A percentile compares a stretch with the other conserved stretches of the same genome.
Evolutionary conservation across 2,329 filamentous ascomycete genomes (phyloP).

Genomic region (Colletotrichum chlorophyti): DNA sequence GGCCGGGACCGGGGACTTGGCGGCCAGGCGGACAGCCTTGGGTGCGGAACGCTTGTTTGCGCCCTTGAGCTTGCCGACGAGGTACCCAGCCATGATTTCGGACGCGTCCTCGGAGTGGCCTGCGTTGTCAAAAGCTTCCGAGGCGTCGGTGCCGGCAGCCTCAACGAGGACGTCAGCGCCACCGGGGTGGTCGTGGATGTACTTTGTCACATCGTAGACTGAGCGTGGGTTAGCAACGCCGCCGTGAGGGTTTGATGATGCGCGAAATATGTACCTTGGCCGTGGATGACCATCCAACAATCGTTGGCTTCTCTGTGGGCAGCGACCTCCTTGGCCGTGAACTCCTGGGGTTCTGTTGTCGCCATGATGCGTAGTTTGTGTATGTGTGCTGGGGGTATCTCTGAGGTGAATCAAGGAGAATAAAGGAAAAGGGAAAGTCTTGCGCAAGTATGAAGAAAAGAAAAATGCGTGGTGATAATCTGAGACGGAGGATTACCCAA

Average conservation of each 20-base stretch:
- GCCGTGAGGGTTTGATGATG: not conserved
- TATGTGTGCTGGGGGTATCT: constrained; percentile 1
- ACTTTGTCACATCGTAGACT: constrained; percentile 67
- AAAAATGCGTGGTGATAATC: too few relatives aligned
- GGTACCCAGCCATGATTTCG: constrained; percentile 48
- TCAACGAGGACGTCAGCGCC: constrained; percentile 81
- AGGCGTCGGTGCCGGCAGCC: constrained; percentile 78
- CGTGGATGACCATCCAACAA: constrained; percentile 62
- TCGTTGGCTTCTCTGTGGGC: constrained; percentile 55
- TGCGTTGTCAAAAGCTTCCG: constrained; percentile 82
- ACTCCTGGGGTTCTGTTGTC: constrained; percentile 33
- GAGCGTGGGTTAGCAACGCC: not conserved
- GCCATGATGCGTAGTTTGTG: constrained; percentile 13
- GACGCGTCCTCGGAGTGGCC: constrained; percentile 74
- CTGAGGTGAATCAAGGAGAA: not conserved
- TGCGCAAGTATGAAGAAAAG: too few relatives aligned
- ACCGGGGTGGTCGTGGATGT: constrained; percentile 69
- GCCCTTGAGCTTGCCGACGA: constrained; percentile 46
- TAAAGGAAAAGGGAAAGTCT: not conserved
- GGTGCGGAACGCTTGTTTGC: constrained; percentile 30
- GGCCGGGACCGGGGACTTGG: constrained; percentile 9
- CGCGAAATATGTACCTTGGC: constrained; percentile 49
- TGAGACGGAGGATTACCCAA: too few relatives aligned
- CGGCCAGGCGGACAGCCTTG: constrained; percentile 33
- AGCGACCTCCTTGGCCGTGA: constrained; percentile 50